These are phyloP conservation scores for Monosporozyma unispora DNA, from an alignment of 805 yeast species.

Conservation along the genomic window DNA sequence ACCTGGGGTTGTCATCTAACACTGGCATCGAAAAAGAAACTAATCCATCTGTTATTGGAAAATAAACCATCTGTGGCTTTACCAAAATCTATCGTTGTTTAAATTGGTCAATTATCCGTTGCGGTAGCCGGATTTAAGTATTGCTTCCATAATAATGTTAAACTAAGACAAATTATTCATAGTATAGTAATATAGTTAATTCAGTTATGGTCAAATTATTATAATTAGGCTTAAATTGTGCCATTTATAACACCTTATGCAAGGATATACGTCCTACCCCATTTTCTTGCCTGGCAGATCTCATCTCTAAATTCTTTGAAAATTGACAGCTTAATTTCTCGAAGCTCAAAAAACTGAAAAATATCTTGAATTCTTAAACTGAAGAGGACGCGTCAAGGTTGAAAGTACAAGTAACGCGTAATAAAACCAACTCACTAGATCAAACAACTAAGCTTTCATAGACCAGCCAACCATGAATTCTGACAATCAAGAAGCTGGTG, in stretches of 20 bases:
- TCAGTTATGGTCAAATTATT: no score
- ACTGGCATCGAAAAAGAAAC: no score
- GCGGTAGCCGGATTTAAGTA: no score
- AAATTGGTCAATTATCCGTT: no score
- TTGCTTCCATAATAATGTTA: no score
- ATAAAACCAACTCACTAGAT: background rate
- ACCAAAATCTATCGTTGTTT: no score
- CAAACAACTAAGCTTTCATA: background rate
- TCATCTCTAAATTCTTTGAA: background rate
- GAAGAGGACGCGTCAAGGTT: background rate
- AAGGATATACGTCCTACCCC: background rate
- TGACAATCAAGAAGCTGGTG: background rate
- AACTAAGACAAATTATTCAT: no score
- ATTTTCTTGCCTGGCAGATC: background rate
- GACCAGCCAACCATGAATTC: conserved; percentile 1
- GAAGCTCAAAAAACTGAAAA: background rate
- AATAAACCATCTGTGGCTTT: no score
- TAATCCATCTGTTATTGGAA: no score
- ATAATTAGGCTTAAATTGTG: no score
- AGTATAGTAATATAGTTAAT: no score
- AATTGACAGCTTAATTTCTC: background rate
- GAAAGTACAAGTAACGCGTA: background rate
- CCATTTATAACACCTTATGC: background rate
- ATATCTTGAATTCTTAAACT: no score
- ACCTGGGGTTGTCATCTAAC: background rate